phyloP scores from a whole-genome alignment of 441 rosid genomes.

The Gossypium schwendimanii region DNA sequence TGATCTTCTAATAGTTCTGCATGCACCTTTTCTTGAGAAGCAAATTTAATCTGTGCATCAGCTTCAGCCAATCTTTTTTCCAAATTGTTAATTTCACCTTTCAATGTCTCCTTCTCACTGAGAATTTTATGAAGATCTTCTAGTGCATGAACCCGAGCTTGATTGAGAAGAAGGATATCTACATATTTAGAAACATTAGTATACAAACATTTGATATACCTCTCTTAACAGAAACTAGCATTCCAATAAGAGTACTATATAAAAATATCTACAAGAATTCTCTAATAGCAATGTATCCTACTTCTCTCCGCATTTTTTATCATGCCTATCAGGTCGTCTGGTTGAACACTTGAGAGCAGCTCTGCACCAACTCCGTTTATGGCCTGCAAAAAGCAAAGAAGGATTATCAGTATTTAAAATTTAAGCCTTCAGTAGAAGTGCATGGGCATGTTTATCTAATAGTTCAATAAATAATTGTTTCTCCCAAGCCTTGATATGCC shows the following conservation, averaged over 20 bases:
- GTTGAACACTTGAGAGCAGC: constrained; percentile 41
- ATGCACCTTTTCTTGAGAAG: constrained; percentile 67
- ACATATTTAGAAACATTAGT: constrained; percentile 13
- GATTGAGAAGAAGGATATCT: constrained; percentile 85
- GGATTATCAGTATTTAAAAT: not conserved
- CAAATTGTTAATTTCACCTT: constrained; percentile 57
- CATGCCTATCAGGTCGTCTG: constrained; percentile 62
- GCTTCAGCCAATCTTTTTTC: constrained; percentile 75
- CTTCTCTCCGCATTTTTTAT: constrained; percentile 83
- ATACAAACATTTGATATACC: not conserved
- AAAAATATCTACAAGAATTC: constrained; percentile 8
- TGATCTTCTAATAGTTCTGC: constrained; percentile 63
- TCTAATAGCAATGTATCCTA: constrained; percentile 21
- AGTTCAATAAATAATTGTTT: not conserved
- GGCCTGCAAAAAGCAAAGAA: constrained; percentile 33
- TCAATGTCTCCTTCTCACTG: constrained; percentile 65
- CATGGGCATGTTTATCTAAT: not conserved
- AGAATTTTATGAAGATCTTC: constrained; percentile 67
- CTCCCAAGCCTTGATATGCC: not conserved
- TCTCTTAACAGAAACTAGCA: not conserved
- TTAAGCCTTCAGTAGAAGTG: not conserved
- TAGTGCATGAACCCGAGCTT: constrained; percentile 70
- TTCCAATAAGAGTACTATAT: constrained; percentile 7
- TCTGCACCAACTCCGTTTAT: constrained; percentile 37
- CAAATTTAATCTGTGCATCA: constrained; percentile 66